Evolutionary conservation across 2,329 filamentous ascomycete genomes (phyloP).

Genomic region (Aspergillus pseudoviridinutans): DNA sequence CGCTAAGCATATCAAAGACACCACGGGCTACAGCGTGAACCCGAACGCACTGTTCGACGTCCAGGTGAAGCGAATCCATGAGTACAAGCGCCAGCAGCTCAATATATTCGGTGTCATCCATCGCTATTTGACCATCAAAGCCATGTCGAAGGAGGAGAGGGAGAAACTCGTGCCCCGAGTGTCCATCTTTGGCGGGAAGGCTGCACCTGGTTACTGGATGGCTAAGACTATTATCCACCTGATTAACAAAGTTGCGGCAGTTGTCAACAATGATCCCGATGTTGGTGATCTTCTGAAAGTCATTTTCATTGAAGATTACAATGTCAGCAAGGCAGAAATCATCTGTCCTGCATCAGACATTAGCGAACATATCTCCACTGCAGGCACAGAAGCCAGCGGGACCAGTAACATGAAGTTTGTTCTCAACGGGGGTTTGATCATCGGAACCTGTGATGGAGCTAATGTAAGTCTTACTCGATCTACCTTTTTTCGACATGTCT

Average conservation of each 20-base stretch:
- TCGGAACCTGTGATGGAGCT: constrained; percentile 95
- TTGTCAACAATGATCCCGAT: constrained; percentile 89
- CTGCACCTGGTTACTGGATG: constrained; percentile 99
- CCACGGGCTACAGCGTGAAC: constrained; percentile 77
- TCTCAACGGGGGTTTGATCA: constrained; percentile 92
- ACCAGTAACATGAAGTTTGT: constrained; percentile 99
- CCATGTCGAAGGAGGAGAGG: constrained; percentile 73
- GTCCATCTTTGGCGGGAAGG: constrained; percentile 96
- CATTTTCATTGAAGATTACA: constrained; percentile 96
- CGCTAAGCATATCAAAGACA: constrained; percentile 83
- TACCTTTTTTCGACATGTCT: neutral
- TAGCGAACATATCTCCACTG: constrained; percentile 97
- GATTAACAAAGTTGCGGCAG: constrained; percentile 82
- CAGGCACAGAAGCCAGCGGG: constrained; percentile 82
- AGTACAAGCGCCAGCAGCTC: constrained; percentile 98
- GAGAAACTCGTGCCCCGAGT: constrained; percentile 86
- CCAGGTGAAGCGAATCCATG: constrained; percentile 98
- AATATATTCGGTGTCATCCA: constrained; percentile 99
- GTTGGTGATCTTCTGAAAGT: constrained; percentile 95
- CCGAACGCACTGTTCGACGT: constrained; percentile 89
- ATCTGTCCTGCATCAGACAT: constrained; percentile 92
- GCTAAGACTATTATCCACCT: constrained; percentile 98
- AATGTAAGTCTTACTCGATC: constrained; percentile 62
- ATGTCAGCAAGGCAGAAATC: constrained; percentile 98
- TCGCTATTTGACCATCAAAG: constrained; percentile 85